These are phyloP conservation scores for Macrocystidia cucumis DNA, from an alignment of 1,284 basidiomycete genomes.

Conservation along the genomic window DNA sequence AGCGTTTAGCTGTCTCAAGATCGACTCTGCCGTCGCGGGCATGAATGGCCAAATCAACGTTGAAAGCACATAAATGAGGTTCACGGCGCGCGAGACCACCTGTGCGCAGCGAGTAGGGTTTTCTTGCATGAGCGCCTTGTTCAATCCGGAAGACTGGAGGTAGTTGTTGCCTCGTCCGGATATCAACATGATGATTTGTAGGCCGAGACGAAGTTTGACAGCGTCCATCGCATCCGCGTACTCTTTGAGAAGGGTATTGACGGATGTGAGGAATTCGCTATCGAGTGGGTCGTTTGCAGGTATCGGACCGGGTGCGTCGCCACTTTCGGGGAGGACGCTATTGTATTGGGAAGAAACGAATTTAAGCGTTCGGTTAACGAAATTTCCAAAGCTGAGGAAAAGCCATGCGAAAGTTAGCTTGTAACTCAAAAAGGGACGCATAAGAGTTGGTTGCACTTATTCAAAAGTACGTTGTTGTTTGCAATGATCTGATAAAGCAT, in stretches of 20 bases:
- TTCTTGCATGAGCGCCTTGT: constrained; percentile 83
- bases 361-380: constrained; percentile 92
- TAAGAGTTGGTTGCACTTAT: constrained; percentile 60
- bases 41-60: constrained; percentile 93
- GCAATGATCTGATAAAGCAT: constrained; percentile 60
- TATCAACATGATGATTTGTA: constrained; percentile 86
- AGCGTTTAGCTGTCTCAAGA: constrained; percentile 87
- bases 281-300: constrained; percentile 67
- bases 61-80: constrained; percentile 90
- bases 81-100: constrained; percentile 85
- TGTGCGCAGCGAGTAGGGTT: constrained; percentile 84
- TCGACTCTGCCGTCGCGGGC: constrained; percentile 82
- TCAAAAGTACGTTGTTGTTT: constrained; percentile 92
- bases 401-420: constrained; percentile 9
- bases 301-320: constrained; percentile 59
- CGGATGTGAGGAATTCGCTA: constrained; percentile 71
- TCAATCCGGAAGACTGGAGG: constrained; percentile 86
- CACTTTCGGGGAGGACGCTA: constrained; percentile 72
- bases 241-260: constrained; percentile 76
- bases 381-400: constrained; percentile 83
- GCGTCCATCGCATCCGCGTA: constrained; percentile 89
- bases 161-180: constrained; percentile 94
- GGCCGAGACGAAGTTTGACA: constrained; percentile 84
- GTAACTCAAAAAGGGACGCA: neutral
- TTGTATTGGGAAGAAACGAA: constrained; percentile 89